Conservation (phyloP, 768 basidiomycete species). For the Kwoniella europaea region DNA sequence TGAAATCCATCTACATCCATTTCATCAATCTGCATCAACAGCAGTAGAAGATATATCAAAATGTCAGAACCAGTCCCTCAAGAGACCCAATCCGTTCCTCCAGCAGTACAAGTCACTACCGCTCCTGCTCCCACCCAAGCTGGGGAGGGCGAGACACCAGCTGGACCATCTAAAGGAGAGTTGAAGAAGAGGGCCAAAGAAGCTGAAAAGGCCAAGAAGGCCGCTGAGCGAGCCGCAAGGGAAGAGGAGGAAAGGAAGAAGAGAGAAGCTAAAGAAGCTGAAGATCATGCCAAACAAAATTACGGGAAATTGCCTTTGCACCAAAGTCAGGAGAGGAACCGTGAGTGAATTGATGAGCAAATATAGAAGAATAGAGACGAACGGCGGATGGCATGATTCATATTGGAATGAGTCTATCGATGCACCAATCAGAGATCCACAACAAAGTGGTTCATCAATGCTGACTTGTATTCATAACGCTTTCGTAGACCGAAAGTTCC, state of each 20-base stretch:
- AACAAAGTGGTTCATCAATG: neutral
- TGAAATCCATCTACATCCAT: no score
- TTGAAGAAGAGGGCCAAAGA: slow-evolving; percentile 90
- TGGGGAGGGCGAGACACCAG: slow-evolving; percentile 54
- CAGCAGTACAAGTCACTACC: slow-evolving; percentile 1
- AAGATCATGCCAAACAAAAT: slow-evolving; percentile 66
- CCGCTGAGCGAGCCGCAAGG: slow-evolving; percentile 80
- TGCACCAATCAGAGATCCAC: no score
- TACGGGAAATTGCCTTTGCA: slow-evolving; percentile 89
- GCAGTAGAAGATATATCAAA: neutral
- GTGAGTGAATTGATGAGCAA: slow-evolving; percentile 38
- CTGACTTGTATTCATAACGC: neutral
- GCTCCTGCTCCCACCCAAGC: slow-evolving; percentile 11
- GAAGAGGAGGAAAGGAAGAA: slow-evolving; percentile 74
- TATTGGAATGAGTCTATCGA: no score
- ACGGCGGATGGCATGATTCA: neutral
- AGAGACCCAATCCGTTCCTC: slow-evolving; percentile 1
- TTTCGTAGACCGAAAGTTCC: slow-evolving; percentile 62
- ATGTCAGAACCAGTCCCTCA: slow-evolving; percentile 30
- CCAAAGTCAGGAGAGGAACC: slow-evolving; percentile 78
- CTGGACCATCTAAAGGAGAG: slow-evolving; percentile 76
- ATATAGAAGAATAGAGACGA: neutral
- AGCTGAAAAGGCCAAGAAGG: slow-evolving; percentile 86
- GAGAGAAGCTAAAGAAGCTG: slow-evolving; percentile 45
- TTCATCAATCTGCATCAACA: no score